Percentiles rank a stretch among this genome's conserved stretches.
These are phyloP conservation scores for Macrophomina tecta DNA, from an alignment of 2,329 filamentous ascomycete genomes.

Conservation along the genomic window DNA sequence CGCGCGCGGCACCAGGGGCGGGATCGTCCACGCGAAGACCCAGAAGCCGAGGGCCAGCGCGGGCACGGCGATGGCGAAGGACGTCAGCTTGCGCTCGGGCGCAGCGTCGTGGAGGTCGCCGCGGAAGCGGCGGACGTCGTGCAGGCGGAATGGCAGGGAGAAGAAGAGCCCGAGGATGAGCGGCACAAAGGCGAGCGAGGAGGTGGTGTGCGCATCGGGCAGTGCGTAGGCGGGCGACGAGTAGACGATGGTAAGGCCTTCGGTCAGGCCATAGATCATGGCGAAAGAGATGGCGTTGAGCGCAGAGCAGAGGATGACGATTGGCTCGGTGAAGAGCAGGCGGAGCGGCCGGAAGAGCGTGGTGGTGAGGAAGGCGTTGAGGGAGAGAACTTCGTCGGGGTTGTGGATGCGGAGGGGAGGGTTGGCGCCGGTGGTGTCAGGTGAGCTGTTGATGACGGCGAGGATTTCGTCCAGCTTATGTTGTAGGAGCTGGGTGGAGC, in stretches of 20 bases:
- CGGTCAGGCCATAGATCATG: constrained; percentile 26
- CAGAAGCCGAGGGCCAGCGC: constrained; percentile 17
- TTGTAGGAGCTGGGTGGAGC: constrained; percentile 15
- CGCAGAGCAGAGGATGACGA: constrained; percentile 25
- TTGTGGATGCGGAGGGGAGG: constrained; percentile 12
- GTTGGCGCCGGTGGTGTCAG: no score
- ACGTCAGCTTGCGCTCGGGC: constrained; percentile 15
- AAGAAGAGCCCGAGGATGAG: constrained; percentile 22
- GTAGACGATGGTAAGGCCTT: constrained; percentile 27
- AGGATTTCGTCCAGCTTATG: constrained; percentile 17
- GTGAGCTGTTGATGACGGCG: not conserved
- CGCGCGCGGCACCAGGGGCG: constrained; percentile 5
- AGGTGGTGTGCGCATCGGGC: not conserved
- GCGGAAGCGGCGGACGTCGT: not conserved
- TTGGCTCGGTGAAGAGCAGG: constrained; percentile 28
- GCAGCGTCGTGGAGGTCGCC: not conserved
- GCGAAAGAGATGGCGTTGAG: constrained; percentile 22
- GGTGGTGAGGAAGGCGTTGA: constrained; percentile 15
- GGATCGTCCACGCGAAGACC: constrained; percentile 23
- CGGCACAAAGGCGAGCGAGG: constrained; percentile 22
- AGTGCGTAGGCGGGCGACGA: not conserved
- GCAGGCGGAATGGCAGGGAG: not conserved
- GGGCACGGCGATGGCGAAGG: constrained; percentile 14
- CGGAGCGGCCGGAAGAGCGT: constrained; percentile 20
- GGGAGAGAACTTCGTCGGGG: constrained; percentile 20